Conservation (phyloP, 192 early-diverging fungal genomes). For the Coemansia sp. region DNA sequence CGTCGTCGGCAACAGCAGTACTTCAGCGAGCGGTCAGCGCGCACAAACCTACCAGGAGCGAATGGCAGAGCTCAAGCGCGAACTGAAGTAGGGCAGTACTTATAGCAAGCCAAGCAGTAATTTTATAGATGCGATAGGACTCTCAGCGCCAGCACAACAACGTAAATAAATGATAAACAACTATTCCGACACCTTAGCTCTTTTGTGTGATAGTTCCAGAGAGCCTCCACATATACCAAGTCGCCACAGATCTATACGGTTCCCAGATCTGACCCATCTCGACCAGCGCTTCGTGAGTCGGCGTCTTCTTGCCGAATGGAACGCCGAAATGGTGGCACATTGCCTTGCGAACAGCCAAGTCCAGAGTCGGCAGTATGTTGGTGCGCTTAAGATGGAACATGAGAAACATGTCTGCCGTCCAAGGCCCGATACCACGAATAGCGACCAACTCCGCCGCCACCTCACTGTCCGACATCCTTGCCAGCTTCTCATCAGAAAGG, state of each 20-base stretch:
- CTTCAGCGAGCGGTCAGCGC: not conserved
- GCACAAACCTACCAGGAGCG: constrained; percentile 48
- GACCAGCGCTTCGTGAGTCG: constrained; percentile 61
- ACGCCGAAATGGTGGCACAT: constrained; percentile 68
- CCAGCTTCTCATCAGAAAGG: constrained; percentile 55
- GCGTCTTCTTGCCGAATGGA: constrained; percentile 55
- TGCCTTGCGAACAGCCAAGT: constrained; percentile 68
- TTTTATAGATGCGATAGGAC: no score
- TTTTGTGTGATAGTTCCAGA: constrained; percentile 50
- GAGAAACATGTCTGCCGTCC: constrained; percentile 77
- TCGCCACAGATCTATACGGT: constrained; percentile 67
- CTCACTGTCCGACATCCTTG: constrained; percentile 61
- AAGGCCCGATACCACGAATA: constrained; percentile 72
- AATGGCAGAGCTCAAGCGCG: constrained; percentile 45
- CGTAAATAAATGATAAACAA: constrained; percentile 8
- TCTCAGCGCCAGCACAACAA: not conserved
- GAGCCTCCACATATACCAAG: constrained; percentile 72
- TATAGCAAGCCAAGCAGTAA: no score
- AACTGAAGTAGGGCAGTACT: not conserved
- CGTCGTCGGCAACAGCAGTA: not conserved
- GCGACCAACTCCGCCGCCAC: constrained; percentile 59
- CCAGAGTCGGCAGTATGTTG: constrained; percentile 70
- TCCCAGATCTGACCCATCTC: constrained; percentile 63
- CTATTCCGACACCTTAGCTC: constrained; percentile 14
- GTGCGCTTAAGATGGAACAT: constrained; percentile 75